Percentiles rank a stretch among this genome's conserved stretches.
phyloP scores from a whole-genome alignment of 257 asterid species.

The Primulina huaijiensis region DNA sequence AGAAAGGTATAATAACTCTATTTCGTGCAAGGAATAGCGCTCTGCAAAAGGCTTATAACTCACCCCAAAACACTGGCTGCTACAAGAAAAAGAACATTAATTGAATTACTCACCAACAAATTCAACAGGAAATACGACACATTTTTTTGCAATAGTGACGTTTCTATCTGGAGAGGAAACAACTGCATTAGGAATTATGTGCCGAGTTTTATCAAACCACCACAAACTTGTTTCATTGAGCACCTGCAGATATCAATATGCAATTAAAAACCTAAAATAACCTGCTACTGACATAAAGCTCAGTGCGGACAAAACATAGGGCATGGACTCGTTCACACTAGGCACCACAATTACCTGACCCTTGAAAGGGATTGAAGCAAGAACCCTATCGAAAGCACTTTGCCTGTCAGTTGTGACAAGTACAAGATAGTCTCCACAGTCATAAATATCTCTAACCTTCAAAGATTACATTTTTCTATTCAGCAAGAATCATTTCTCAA shows the following conservation, averaged over 20 bases:
- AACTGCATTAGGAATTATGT: conserved; percentile 81
- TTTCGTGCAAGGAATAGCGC: neutral
- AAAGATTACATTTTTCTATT: conserved; percentile 20
- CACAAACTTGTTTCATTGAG: conserved; percentile 92
- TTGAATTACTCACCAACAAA: conserved; percentile 74
- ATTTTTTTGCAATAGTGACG: conserved; percentile 93
- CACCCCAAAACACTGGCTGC: neutral
- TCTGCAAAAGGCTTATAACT: neutral
- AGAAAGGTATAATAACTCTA: neutral
- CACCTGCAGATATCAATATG: conserved; percentile 43
- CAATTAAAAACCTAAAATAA: conserved; percentile 8
- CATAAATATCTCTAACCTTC: conserved; percentile 93
- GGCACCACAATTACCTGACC: conserved; percentile 58
- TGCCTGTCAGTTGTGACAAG: conserved; percentile 90
- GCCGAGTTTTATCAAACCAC: conserved; percentile 83
- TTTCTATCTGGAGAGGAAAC: conserved; percentile 77
- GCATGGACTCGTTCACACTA: conserved; percentile 3
- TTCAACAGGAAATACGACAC: conserved; percentile 91
- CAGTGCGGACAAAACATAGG: conserved; percentile 1
- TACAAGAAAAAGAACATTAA: conserved; percentile 5
- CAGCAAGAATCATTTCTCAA: neutral
- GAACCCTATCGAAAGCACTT: conserved; percentile 93
- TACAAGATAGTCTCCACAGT: conserved; percentile 77
- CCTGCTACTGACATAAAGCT: conserved; percentile 14
- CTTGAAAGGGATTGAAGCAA: conserved; percentile 94